These are phyloP conservation scores for Cotoneaster glaucophyllus DNA, from an alignment of 306 rosid species.

Conservation along the genomic window DNA sequence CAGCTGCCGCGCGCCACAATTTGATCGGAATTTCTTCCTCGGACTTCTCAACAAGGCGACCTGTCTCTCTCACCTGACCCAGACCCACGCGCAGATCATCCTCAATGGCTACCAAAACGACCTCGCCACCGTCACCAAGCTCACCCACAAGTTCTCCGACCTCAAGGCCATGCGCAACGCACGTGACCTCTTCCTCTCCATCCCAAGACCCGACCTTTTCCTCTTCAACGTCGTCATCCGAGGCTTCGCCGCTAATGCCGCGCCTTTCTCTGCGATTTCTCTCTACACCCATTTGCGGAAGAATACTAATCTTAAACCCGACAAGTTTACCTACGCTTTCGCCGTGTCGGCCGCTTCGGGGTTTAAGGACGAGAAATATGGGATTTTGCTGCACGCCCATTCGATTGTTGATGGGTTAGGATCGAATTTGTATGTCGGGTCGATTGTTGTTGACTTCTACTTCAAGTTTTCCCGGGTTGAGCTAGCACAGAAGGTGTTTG, in stretches of 20 bases:
- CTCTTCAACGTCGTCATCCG: conserved; percentile 71
- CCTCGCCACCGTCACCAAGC: conserved; percentile 72
- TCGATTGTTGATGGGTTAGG: conserved; percentile 58
- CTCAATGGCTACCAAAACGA: conserved; percentile 58
- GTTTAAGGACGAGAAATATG: conserved; percentile 29
- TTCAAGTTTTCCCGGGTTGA: conserved; percentile 49
- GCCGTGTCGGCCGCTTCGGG: conserved; percentile 52
- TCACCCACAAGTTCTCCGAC: conserved; percentile 74
- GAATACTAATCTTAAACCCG: conserved; percentile 45
- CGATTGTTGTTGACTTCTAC: conserved; percentile 57
- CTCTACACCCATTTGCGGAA: conserved; percentile 51
- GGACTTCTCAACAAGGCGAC: conserved; percentile 41
- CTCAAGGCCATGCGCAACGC: conserved; percentile 58
- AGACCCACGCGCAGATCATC: conserved; percentile 73
- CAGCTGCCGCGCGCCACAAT: conserved; percentile 6
- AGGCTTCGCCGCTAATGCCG: conserved; percentile 53
- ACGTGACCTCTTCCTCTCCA: conserved; percentile 52
- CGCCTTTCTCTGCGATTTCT: conserved; percentile 49
- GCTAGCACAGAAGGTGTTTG: conserved; percentile 73
- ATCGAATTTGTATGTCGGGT: conserved; percentile 54
- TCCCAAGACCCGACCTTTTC: conserved; percentile 71
- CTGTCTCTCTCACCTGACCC: conserved; percentile 44
- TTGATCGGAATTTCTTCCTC: conserved; percentile 44
- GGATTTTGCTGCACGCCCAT: conserved; percentile 59
- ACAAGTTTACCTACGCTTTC: conserved; percentile 59